phyloP scores from a whole-genome alignment of 2,329 filamentous ascomycete species.

The Hypoxylon sp. region DNA sequence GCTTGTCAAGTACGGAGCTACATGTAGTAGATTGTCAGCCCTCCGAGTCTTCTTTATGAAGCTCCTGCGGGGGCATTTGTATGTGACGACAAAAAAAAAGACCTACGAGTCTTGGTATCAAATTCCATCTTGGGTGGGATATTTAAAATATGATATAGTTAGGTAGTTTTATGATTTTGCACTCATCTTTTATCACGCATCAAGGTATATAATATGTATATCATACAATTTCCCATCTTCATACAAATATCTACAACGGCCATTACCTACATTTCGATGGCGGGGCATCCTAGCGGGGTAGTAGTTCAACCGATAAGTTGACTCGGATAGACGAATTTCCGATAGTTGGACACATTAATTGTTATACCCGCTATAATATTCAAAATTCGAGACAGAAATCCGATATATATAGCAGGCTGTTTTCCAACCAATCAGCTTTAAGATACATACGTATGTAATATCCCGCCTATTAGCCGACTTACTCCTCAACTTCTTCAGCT shows the following conservation, averaged over 20 bases:
- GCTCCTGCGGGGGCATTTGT: not conserved
- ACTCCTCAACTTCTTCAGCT: too few relatives aligned
- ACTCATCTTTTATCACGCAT: not conserved
- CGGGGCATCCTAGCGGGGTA: slow-evolving; percentile 42
- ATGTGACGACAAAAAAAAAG: not conserved
- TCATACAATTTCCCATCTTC: too few relatives aligned
- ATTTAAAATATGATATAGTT: not conserved
- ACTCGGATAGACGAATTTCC: slow-evolving; percentile 1
- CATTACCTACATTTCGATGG: slow-evolving; percentile 12
- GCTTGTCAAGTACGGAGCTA: slow-evolving; percentile 82
- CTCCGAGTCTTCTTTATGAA: not conserved
- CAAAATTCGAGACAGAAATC: not conserved
- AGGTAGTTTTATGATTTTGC: not conserved
- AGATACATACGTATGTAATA: too few relatives aligned
- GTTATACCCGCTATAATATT: slow-evolving; percentile 2
- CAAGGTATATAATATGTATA: too few relatives aligned
- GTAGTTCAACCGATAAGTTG: slow-evolving; percentile 27
- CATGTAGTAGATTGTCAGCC: slow-evolving; percentile 1
- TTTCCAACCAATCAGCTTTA: too few relatives aligned
- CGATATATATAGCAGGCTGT: too few relatives aligned
- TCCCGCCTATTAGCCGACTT: too few relatives aligned
- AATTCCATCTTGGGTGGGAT: slow-evolving; percentile 71
- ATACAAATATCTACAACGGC: not conserved
- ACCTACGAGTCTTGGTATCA: slow-evolving; percentile 81
- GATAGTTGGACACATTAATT: not conserved